Base-by-base conservation (phyloP, 2,329 filamentous ascomycete genomes). In the Cryphonectria parasitica region DNA sequence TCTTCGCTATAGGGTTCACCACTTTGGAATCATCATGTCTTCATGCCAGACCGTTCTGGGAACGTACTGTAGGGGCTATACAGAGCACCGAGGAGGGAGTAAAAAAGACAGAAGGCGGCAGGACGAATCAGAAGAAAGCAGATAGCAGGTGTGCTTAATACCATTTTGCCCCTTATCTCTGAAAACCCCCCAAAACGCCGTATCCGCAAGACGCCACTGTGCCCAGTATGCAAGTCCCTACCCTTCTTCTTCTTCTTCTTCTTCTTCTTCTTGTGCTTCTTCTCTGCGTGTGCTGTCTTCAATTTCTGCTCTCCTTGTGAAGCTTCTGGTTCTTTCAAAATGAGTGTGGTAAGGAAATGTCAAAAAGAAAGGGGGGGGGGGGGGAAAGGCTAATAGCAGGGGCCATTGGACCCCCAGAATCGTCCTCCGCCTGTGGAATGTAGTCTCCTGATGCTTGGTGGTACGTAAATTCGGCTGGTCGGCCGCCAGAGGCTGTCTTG, bases 121-220 rank as follows among this genome's bases (percentile, higher is more conserved):
- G 61, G 62, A 62, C 43, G 58, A 63, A 66, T 56, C 31, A 60
- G 41, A 66, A 61, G 31, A 45, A 45, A 63, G 8, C 61, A 63
- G n/a, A 41, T 28, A 63, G 61, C 41, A 45, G 58, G 63, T 61
- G 68, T 69, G 69, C 69, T 69, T 43, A 58, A 71, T 66, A 66
- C 67, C 69, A 62, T 71, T 71, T 69, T 71, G 69, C 45, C 45
- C 69, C 66, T 17, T 36, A 52, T 71, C 69, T 71, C 63, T 58
- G 54, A 10, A 56, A 45, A 36, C 43, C 36, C 36, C 36, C 45
- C 67, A 62, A 28, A 69, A 71, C 69, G 67, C 69, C 69, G 64
- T 71, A 60, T 28, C 58, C 67, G 56, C 28, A 63, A 63, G 62
- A 71, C 69, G 45, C 69, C 69, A 58, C 39, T n/a, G 25, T 31